These are phyloP conservation scores for Albatrellus sp. DNA, from an alignment of 1,284 basidiomycete species.

Conservation along the genomic window DNA sequence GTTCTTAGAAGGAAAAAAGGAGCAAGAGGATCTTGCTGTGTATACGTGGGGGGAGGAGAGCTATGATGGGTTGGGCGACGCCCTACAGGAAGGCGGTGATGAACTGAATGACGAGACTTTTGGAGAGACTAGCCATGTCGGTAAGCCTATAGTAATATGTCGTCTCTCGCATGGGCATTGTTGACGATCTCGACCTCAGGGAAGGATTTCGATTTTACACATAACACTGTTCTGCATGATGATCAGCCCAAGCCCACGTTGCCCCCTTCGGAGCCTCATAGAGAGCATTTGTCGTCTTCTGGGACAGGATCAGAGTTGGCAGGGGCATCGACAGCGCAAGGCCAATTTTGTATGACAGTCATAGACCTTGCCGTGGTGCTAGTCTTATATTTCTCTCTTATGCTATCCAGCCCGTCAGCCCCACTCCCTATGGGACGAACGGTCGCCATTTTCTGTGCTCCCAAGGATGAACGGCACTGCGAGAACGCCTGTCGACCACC, in stretches of 20 bases:
- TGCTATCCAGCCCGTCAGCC: constrained; percentile 21
- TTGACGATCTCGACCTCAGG: constrained; percentile 31
- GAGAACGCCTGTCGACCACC: constrained; percentile 23
- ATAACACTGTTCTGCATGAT: constrained; percentile 25
- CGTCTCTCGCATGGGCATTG: background rate
- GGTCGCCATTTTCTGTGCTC: constrained; percentile 59
- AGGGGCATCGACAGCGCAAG: constrained; percentile 12
- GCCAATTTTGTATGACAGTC: constrained; percentile 20
- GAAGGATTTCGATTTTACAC: constrained; percentile 87
- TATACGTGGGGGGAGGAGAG: constrained; percentile 86
- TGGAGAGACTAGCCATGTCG: constrained; percentile 55
- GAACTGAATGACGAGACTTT: constrained; percentile 96
- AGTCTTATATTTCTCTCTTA: constrained; percentile 21
- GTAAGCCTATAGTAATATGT: constrained; percentile 29
- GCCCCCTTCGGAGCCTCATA: background rate
- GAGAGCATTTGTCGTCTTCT: background rate
- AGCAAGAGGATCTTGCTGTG: constrained; percentile 69
- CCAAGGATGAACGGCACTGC: constrained; percentile 38
- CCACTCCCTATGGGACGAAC: constrained; percentile 66
- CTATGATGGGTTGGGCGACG: constrained; percentile 83
- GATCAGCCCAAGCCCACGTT: constrained; percentile 9
- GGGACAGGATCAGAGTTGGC: constrained; percentile 7
- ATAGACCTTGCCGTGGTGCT: constrained; percentile 12
- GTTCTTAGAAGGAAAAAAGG: constrained; percentile 36
- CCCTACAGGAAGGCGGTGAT: constrained; percentile 79